Evolutionary conservation across 148 eudicot genomes (phyloP).

Genomic region (Nepenthes gracilis): DNA sequence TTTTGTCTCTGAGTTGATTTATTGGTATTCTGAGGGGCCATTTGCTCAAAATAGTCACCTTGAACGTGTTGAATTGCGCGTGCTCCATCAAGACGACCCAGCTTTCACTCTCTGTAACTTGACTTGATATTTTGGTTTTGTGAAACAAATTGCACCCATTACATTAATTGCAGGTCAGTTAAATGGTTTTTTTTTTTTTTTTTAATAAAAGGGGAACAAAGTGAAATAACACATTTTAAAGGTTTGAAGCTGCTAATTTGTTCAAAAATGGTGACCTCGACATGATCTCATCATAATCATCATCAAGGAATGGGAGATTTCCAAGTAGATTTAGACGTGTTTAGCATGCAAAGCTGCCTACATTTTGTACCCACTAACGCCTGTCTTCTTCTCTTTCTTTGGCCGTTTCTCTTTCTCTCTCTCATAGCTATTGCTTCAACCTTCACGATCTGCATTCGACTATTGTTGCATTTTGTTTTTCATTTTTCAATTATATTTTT

Average conservation of each 20-base stretch:
- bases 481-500: not conserved
- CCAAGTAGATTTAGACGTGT: slow-evolving; percentile 28
- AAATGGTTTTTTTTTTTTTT: no score
- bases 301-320: slow-evolving; percentile 4
- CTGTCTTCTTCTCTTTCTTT: slow-evolving; percentile 19
- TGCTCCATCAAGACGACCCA: no score
- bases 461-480: no score
- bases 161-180: no score
- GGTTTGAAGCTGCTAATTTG: no score
- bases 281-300: slow-evolving; percentile 13
- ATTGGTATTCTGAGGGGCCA: not conserved
- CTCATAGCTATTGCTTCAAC: no score
- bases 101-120: no score
- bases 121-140: no score
- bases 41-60: not conserved
- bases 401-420: not conserved
- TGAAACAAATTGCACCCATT: no score
- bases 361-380: slow-evolving; percentile 16
- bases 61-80: not conserved
- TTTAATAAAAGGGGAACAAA: no score
- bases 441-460: no score
- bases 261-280: slow-evolving; percentile 8
- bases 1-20: slow-evolving; percentile 1
- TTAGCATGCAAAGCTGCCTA: slow-evolving; percentile 28
- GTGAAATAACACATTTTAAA: no score